phyloP scores from a whole-genome alignment of 2,329 filamentous ascomycete species.

The Sporothrix phasma region DNA sequence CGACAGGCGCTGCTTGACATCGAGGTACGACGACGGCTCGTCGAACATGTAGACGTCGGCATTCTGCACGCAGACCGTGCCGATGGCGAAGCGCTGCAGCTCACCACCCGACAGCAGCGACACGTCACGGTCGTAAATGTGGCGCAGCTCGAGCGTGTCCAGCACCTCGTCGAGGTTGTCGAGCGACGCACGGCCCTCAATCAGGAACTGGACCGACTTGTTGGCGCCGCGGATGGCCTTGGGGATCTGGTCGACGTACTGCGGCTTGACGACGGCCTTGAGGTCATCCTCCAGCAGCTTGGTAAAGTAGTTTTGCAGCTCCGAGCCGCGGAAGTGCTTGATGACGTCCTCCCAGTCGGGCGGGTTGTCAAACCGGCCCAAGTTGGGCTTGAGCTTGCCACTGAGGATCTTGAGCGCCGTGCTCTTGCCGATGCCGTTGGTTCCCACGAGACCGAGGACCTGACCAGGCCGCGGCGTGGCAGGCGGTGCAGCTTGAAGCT shows the following conservation, averaged over 20 bases:
- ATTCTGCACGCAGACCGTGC: constrained; percentile 87
- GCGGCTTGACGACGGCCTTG: constrained; percentile 96
- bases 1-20: constrained; percentile 96
- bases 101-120: constrained; percentile 90
- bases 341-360: constrained; percentile 99
- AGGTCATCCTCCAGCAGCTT: constrained; percentile 95
- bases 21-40: constrained; percentile 95
- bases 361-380: constrained; percentile 90
- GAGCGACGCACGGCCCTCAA: constrained; percentile 66
- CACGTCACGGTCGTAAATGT: constrained; percentile 88
- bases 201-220: constrained; percentile 68
- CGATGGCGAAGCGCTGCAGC: constrained; percentile 95
- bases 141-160: constrained; percentile 51
- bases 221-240: constrained; percentile 76
- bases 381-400: constrained; percentile 95
- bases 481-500: constrained; percentile 98
- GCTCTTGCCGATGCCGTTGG: constrained; percentile 99
- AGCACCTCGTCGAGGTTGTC: constrained; percentile 74
- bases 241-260: constrained; percentile 98
- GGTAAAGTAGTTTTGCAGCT: constrained; percentile 98
- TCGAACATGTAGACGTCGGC: constrained; percentile 99
- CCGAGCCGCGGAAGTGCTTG: constrained; percentile 95
- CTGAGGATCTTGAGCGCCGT: constrained; percentile 98
- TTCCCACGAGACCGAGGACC: constrained; percentile 91
- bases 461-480: constrained; percentile 89